Evolutionary conservation across 73 alveolate genomes (phyloP), one percentile per base, ranked within the genome.

Genomic region (Halteria grandinella): DNA sequence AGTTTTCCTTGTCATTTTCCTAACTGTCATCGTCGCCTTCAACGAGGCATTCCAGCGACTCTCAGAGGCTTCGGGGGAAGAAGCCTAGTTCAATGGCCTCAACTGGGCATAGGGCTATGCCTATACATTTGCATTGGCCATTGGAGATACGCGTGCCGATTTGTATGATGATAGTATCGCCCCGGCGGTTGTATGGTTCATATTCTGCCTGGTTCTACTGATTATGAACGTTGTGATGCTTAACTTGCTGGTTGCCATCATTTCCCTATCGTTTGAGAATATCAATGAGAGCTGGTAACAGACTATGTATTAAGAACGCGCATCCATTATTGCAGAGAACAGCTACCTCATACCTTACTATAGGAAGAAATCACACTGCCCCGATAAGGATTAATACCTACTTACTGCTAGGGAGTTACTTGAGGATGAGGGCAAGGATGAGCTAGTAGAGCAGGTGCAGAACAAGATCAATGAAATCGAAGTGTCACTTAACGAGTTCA

Each of bases 321-420:
- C 80, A 7, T 45, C 69, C 32, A 66, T 66, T 25, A 66, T 66
- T 47, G 39, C 80, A 25, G 80, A 66, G 52, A 66, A 66, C 66
- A 25, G 41, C 34, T 66, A 66, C 52, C 21, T 66, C 21, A 66
- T 66, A 21, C 80, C 80, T 11, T 25, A 18, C n/a, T n/a, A n/a
- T 11, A 40, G 77, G 77, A 60, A 39, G 41, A 60, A 60, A 49
- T 40, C 21, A 21, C n/a, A 21, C n/a, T 37, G 37, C 29, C 48
- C 47, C n/a, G 77, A 44, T 4, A 60, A 60, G 29, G 43, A 60
- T 23, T 23, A 60, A 27, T 60, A 60, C 21, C 59, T 60, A 36
- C 60, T 60, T 36, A 8, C 43, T 3, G 77, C 77, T 1, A 60
- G 43, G 27, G 77, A 60, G 24, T 24, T 33, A 1, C 41, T 12